phyloP scores from a whole-genome alignment of 1,139 yeast genomes.

The Debaryomycetaceae sp. region DNA sequence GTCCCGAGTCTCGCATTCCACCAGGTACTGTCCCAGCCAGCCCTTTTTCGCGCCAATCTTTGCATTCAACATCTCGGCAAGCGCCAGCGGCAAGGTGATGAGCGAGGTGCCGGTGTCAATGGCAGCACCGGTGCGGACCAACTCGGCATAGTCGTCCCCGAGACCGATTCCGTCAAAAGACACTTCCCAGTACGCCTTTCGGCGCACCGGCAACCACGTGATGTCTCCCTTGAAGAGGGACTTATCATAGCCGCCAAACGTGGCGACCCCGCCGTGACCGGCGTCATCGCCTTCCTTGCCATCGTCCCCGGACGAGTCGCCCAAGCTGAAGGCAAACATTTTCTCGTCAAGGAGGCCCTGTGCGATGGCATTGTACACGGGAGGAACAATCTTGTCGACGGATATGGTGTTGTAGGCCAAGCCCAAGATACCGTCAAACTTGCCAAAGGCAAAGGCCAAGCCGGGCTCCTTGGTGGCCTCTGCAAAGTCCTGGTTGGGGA shows the following conservation, averaged over 20 bases:
- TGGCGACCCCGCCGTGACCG: conserved; percentile 73
- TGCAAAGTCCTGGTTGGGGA: conserved; percentile 85
- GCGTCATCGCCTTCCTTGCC: conserved; percentile 14
- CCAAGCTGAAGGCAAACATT: conserved; percentile 83
- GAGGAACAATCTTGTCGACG: conserved; percentile 83
- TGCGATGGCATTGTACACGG: conserved; percentile 78
- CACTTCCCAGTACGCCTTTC: conserved; percentile 99
- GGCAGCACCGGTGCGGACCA: conserved; percentile 85
- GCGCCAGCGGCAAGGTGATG: conserved; percentile 85
- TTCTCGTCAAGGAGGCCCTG: conserved; percentile 73
- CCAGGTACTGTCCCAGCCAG: conserved; percentile 93
- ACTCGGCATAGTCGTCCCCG: conserved; percentile 82
- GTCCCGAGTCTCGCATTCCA: conserved; percentile 81
- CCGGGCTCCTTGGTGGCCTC: conserved; percentile 98
- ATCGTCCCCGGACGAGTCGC: conserved; percentile 56
- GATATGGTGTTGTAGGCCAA: conserved; percentile 87
- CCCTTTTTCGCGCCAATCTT: conserved; percentile 95
- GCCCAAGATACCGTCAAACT: conserved; percentile 94
- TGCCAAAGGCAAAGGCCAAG: conserved; percentile 94
- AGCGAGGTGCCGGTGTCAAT: conserved; percentile 97
- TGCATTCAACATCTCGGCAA: conserved; percentile 89
- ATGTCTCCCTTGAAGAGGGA: conserved; percentile 67
- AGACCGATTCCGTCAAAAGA: conserved; percentile 79
- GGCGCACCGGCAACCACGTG: conserved; percentile 93
- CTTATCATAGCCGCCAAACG: conserved; percentile 88